Evolutionary conservation across 306 rosid genomes (phyloP).

Genomic region (Parietaria judaica): DNA sequence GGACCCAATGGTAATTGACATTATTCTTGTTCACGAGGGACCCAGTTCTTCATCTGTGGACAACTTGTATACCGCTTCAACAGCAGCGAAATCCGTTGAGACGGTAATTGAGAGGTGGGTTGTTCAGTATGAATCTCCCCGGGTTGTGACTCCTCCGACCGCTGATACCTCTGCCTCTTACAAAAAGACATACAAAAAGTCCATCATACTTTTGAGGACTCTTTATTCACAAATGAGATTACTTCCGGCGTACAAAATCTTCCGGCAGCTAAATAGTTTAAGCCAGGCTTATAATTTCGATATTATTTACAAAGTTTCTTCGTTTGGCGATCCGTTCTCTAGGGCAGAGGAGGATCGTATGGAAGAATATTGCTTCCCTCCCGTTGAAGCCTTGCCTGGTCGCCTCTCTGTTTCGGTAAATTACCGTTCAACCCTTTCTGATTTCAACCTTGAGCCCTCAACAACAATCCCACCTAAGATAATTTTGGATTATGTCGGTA

Average conservation of each 20-base stretch:
- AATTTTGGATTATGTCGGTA: conserved; percentile 80
- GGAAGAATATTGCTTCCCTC: conserved; percentile 50
- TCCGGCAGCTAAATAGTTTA: conserved; percentile 49
- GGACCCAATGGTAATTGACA: conserved; percentile 80
- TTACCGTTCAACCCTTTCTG: conserved; percentile 46
- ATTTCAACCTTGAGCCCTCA: conserved; percentile 62
- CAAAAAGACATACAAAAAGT: conserved; percentile 71
- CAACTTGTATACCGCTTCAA: conserved; percentile 13
- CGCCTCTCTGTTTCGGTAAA: conserved; percentile 56
- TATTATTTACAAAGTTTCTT: conserved; percentile 70
- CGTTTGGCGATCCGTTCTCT: conserved; percentile 70
- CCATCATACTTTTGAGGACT: conserved; percentile 59
- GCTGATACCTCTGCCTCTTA: conserved; percentile 40
- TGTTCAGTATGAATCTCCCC: conserved; percentile 68
- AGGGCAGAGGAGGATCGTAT: conserved; percentile 50
- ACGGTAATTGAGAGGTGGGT: conserved; percentile 89
- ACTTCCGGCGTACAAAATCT: conserved; percentile 66
- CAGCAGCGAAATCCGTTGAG: conserved; percentile 34
- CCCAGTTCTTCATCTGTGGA: conserved; percentile 31
- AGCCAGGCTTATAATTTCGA: conserved; percentile 47
- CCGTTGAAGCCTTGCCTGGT: conserved; percentile 70
- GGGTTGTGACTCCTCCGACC: conserved; percentile 40
- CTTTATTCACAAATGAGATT: conserved; percentile 72
- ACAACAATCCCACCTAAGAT: conserved; percentile 50
- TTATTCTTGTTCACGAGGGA: conserved; percentile 61